Evolutionary conservation across 2,329 filamentous ascomycete genomes (phyloP).

Genomic region (Seiridium cupressi): DNA sequence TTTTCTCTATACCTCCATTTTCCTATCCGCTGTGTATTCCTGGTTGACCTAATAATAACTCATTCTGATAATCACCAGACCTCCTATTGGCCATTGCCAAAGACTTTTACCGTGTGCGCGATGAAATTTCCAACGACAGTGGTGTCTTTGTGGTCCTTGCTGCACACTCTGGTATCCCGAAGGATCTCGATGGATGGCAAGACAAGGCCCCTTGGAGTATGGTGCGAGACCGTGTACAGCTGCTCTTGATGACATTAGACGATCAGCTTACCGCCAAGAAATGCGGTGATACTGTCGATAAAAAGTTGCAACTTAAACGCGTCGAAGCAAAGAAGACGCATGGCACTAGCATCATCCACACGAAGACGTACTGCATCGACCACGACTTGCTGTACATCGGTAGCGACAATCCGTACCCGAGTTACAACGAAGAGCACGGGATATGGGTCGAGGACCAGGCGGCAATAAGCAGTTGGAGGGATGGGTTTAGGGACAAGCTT

Average conservation of each 20-base stretch:
- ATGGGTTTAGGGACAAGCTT: background rate
- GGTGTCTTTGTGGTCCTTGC: background rate
- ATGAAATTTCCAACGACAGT: background rate
- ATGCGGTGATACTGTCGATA: background rate
- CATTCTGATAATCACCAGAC: too few relatives aligned
- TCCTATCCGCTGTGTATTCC: too few relatives aligned
- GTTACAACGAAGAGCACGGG: background rate
- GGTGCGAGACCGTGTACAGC: background rate
- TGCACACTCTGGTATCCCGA: background rate
- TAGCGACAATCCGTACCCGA: background rate
- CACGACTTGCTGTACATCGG: background rate
- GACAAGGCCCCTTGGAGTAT: background rate
- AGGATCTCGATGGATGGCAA: background rate
- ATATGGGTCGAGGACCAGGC: background rate
- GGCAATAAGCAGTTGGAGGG: background rate
- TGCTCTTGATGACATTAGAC: background rate
- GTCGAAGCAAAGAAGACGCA: background rate
- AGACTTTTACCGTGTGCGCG: too few relatives aligned
- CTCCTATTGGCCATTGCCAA: too few relatives aligned
- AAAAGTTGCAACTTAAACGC: background rate
- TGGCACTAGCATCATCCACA: background rate
- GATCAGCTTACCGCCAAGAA: background rate
- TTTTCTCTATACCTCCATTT: too few relatives aligned
- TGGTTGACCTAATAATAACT: too few relatives aligned
- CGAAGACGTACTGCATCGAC: background rate